Evolutionary conservation across 2,329 filamentous ascomycete species (phyloP), one percentile per base, ranked within the genome.

Genomic region (Sarocladium oryzae): DNA sequence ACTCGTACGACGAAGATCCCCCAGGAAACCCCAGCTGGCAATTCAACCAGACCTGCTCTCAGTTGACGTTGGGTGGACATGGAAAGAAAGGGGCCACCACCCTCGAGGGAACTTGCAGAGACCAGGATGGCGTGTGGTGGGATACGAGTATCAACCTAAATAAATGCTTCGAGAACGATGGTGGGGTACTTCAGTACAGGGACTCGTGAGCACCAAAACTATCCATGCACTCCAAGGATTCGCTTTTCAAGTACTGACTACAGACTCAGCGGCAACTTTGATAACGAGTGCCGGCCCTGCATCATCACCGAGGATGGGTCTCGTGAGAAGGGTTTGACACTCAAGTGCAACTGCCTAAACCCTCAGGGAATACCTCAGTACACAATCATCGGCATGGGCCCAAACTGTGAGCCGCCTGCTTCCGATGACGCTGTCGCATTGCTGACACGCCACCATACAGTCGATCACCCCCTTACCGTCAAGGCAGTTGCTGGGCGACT

Each of bases 131-230:
- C 0, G n/a, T 41, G 4, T 56, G 55, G 57, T 62, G 58, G 59
- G 41, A 53, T n/a, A 62, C 61, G 41, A 58, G 45, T 30, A 20
- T 63, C 41, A 61, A 63, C 36, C 33, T 62, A 52, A 63, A 61
- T 20, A 18, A 35, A 10, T 63, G 60, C 16, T 16, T 61, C 16
- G 59, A 49, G 9, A 60, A 57, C 45, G 24, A 46, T 11, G 52
- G 36, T 13, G 60, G 61, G 0, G 38, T 30, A 7, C 52, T 63
- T 23, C 51, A 52, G 2, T 61, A 57, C 35, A 35, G 30, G 11
- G 51, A 54, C 3, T 23, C 28, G 61, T 62, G 35, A 48, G 58
- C 57, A 10, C 15, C 30, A 28, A 13, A 35, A 43, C 16, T 36
- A 13, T 16, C 15, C 13, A 21, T 30, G 30, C 18, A 13, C 2